Evolutionary conservation across 2,329 filamentous ascomycete species (phyloP), one percentile per base, ranked within the genome.

Genomic region (Beauveria brongniartii): DNA sequence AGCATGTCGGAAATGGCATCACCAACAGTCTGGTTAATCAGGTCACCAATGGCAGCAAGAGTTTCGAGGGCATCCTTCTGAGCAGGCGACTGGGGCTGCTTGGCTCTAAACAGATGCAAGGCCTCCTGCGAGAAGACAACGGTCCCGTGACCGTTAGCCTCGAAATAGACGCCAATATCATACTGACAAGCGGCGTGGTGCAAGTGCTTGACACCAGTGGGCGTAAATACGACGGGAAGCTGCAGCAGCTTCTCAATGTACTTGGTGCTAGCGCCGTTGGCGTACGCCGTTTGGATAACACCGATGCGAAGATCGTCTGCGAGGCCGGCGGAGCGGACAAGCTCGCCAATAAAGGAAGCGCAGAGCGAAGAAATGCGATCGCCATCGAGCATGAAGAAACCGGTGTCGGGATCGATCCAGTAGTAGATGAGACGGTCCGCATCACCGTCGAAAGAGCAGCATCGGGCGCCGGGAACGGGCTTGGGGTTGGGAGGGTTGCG

Each of bases 21-120:
- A 58, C 94, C 94, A 52, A 97, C 93, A 1, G 94, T 94, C 79
- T 99, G 94, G 81, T 99, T 99, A 80, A 99, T 96, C 65, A 99
- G 83, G 68, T 97, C 90, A 55, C 88, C 88, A 59, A 96, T 82
- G 12, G 91, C 92, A 58, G 84, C 82, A 1, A 99, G 86, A 9
- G 88, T 92, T 60, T 96, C 90, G 16, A 97, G 83, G 2, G 93
- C 91, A 68, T 91, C 89, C 72, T 93, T 90, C 74, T 97, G 92
- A 7, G 91, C 93, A 0, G 94, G 93, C 0, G 91, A 96, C 74
- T 95, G 88, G 6, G 94, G 92, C 71, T 91, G 83, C 63, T 89
- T 88, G 68, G 85, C 88, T 66, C 82, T 82, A 77, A 99, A 95
- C 54, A 84, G 82, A 67, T 88, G 87, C 52, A 93, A 79, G 4